Base-by-base conservation (phyloP, 2,329 filamentous ascomycete species). In the Dendrostoma leiphaemia region DNA sequence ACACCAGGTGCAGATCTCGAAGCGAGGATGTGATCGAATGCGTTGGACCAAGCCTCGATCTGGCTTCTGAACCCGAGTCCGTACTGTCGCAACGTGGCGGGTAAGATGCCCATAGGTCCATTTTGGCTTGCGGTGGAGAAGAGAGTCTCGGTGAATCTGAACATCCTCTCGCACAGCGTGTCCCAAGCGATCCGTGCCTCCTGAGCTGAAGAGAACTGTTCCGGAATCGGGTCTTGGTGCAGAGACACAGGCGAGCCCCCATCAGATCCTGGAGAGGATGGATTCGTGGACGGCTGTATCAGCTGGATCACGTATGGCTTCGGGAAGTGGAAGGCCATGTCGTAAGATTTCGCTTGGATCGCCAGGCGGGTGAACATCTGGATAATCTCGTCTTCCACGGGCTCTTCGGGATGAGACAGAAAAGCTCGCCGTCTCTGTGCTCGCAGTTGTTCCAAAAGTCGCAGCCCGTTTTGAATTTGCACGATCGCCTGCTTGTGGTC, bases 281-380 rank as follows among this genome's bases (percentile, higher is more conserved):
- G 59, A 59, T 71, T 64, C 54, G 62, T 59, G 28, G 60, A 51
- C 43, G 69, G 57, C 57, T 76, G 71, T 1, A 74, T 75, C 9
- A 82, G 71, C 6, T 75, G 75, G 56, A 86, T 81, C 6, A 85
- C 82, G 53, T 78, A 84, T 1, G 83, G 82, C 28, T 82, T 74
- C 1, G 83, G 83, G 56, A 86, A 85, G 64, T 86, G 83, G 62
- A 86, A 86, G 29, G 83, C 83, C 81, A 86, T 82, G 61, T 86
- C 83, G 63, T 86, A 86, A 0, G 82, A 85, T 63, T 86, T 86
- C 40, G 83, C 83, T 64, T 86, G 83, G 40, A 86, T 83, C 2
- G 82, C 82, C 2, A 86, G 71, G 4, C 83, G 77, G 1, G 80
- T 84, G 61, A 86, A 86, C 72, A 86, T 85, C 47, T 82, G 80